Evolutionary conservation across 192 early-diverging fungal genomes (phyloP).

Genomic region (Gamsiella multidivaricata): DNA sequence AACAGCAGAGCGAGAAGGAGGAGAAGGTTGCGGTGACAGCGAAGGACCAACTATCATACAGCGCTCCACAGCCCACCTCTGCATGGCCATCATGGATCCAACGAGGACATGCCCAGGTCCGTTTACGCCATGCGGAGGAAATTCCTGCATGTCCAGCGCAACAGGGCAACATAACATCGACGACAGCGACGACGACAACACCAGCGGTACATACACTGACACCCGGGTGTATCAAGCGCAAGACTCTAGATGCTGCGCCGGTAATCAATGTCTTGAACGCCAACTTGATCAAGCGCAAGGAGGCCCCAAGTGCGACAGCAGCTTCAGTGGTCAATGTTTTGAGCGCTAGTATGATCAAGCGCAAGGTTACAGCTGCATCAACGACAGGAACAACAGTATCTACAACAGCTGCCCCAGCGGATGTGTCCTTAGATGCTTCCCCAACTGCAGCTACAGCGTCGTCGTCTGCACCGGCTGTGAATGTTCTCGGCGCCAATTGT

Average conservation of each 20-base stretch:
- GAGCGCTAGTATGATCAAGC: conserved; percentile 5
- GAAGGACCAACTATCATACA: too few species aligned
- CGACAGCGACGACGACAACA: not conserved
- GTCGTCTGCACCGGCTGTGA: conserved; percentile 9
- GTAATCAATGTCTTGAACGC: conserved; percentile 13
- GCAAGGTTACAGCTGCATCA: not conserved
- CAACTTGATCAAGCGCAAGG: conserved; percentile 21
- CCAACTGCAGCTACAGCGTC: not conserved
- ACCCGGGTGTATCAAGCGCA: conserved; percentile 34
- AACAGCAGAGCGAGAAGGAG: too few species aligned
- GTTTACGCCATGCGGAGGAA: not conserved
- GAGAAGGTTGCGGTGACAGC: too few species aligned
- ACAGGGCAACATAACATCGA: not conserved
- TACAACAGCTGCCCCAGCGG: too few species aligned
- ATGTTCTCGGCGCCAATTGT: conserved; percentile 13
- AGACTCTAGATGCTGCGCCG: not conserved
- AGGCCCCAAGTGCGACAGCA: not conserved
- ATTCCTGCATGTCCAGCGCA: not conserved
- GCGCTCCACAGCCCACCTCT: too few species aligned
- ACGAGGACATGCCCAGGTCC: not conserved
- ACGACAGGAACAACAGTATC: not conserved
- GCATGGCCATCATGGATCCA: conserved; percentile 6
- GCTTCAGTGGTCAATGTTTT: not conserved
- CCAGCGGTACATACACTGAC: conserved; percentile 5
- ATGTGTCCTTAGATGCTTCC: too few species aligned